Evolutionary conservation across 169 alveolate genomes (phyloP).

Genomic region (Eimeria mitis): DNA sequence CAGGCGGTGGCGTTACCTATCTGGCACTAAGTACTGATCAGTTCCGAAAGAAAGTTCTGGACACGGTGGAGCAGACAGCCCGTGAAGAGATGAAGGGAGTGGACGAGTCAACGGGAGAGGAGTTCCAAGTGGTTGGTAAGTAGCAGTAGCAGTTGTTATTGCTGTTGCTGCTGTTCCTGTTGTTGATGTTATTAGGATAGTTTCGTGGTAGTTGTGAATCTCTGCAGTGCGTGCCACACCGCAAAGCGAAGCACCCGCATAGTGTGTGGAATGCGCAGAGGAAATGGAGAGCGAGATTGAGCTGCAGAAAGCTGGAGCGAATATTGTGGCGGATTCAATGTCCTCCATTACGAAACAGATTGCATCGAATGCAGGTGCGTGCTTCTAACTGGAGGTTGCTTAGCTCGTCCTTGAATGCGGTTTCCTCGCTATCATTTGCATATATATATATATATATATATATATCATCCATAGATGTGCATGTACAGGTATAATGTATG

Average conservation of each 20-base stretch:
- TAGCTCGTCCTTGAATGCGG: neutral
- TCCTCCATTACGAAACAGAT: slow-evolving; percentile 90
- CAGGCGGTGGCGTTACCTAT: slow-evolving; percentile 95
- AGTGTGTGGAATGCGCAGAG: slow-evolving; percentile 77
- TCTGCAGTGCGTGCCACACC: neutral
- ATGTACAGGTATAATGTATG: neutral
- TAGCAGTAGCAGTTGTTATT: neutral
- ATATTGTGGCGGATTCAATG: slow-evolving; percentile 91
- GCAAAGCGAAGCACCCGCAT: slow-evolving; percentile 10
- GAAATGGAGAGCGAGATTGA: slow-evolving; percentile 93
- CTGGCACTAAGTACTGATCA: slow-evolving; percentile 89
- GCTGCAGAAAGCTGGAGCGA: slow-evolving; percentile 93
- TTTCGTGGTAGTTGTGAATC: neutral
- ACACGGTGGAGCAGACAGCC: slow-evolving; percentile 88
- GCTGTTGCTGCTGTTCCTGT: neutral
- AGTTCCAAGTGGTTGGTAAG: slow-evolving; percentile 79
- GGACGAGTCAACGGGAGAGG: slow-evolving; percentile 63
- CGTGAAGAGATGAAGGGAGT: slow-evolving; percentile 81
- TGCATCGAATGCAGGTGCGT: slow-evolving; percentile 90
- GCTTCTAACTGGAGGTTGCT: neutral
- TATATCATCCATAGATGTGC: neutral
- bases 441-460: neutral
- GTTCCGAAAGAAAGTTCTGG: slow-evolving; percentile 86
- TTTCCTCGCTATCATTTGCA: neutral
- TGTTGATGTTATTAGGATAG: neutral